Base-by-base conservation (phyloP, 176 grass and related monocot genomes). In the Oryza nivara region DNA sequence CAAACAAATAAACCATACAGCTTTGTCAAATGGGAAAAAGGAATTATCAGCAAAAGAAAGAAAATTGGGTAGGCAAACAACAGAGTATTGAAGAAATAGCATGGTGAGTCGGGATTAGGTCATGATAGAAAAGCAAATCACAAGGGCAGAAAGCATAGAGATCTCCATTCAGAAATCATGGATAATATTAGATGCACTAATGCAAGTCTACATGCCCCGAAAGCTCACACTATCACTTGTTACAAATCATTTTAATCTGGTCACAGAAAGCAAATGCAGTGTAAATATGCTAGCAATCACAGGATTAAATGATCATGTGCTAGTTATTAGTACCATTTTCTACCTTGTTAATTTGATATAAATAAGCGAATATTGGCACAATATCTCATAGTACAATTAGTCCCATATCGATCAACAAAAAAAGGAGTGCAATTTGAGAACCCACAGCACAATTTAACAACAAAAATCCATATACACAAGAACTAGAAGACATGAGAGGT, bases 1-100 rank as follows among this genome's bases (percentile, higher is more conserved):
- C 80, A 91, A 84, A 87, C 85, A 91, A 77, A 89, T 91, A 87
- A 91, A 91, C 75, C 89, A 87, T 84, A 87, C 63, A 83, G 30
- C 79, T 83, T 75, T 70, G 84, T 90, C 89, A 90, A 90, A 45
- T 70, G 11, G 69, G 64, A 73, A 87, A 66, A 73, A 58, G 52
- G 13, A 79, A 60, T 32, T 44, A 90, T 61, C 74, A 75, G 66
- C 12, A 65, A 43, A 74, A 46, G 7, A 45, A 48, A 78, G 25
- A 84, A 46, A 66, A 80, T 60, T 74, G n/a, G n/a, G 58, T 11
- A n/a, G 20, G 19, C 41, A 66, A 79, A 28, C 65, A 69, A 83
- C 9, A 2, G 11, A 56, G 13, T 11, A 79, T 38, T 70, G 10
- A 73, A 80, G 43, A 82, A 46, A 63, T 81, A 70, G 30, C 79